phyloP scores from a whole-genome alignment of 192 early-diverging fungal genomes.

The Backusella mclennaniae region DNA sequence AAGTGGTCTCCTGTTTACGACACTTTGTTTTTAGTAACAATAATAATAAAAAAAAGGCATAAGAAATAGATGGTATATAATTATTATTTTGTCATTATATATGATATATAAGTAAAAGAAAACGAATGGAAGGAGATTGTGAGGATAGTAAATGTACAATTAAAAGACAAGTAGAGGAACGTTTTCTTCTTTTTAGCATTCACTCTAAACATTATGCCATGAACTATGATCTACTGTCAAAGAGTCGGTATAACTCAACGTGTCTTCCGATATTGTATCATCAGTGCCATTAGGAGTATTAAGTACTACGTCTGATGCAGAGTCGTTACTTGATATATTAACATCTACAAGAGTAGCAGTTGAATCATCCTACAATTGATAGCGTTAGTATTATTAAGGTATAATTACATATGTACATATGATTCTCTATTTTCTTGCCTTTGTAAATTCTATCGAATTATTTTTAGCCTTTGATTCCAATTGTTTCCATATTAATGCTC shows the following conservation, averaged over 20 bases:
- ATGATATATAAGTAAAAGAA: background rate
- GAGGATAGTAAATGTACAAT: background rate
- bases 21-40: background rate
- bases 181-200: background rate
- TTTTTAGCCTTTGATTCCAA: slow-evolving; percentile 3
- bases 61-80: background rate
- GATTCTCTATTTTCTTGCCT: background rate
- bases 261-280: background rate
- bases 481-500: slow-evolving; percentile 1
- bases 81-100: background rate
- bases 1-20: background rate
- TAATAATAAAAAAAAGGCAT: background rate
- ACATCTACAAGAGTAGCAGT: background rate
- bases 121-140: background rate
- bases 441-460: background rate
- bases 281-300: background rate
- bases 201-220: background rate
- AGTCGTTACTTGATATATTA: background rate
- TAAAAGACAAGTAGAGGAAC: background rate
- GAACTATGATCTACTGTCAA: background rate
- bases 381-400: background rate
- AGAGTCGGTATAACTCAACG: background rate
- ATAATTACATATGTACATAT: background rate
- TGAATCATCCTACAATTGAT: background rate
- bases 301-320: background rate